Percentiles rank a stretch among this genome's conserved stretches.
Conservation (phyloP, 495 filamentous ascomycete species). For the Bryoglossum gracile region DNA sequence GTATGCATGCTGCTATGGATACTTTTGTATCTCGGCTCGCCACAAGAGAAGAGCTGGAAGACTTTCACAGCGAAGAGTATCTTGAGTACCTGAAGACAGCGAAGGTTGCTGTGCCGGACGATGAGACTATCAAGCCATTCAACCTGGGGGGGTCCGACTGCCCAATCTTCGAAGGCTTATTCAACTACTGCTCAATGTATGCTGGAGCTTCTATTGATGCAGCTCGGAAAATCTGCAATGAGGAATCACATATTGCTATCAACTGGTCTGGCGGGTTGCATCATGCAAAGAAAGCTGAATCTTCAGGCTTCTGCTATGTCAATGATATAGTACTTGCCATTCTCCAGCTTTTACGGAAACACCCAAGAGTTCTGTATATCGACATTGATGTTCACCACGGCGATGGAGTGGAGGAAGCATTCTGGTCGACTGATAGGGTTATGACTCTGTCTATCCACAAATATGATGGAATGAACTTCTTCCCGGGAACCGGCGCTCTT, state of each 20-base stretch:
- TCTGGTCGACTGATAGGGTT: conserved; percentile 92
- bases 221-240: conserved; percentile 76
- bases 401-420: conserved; percentile 94
- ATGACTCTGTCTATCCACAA: conserved; percentile 97
- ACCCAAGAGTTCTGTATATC: conserved; percentile 91
- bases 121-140: conserved; percentile 26
- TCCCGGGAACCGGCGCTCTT: conserved; percentile 89
- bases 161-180: conserved; percentile 92
- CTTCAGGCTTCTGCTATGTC: conserved; percentile 94
- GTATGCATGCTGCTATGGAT: conserved; percentile 94
- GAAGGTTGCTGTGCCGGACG: conserved; percentile 35
- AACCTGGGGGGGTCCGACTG: conserved; percentile 89
- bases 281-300: conserved; percentile 91
- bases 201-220: conserved; percentile 86
- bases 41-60: conserved; percentile 76
- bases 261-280: conserved; percentile 99
- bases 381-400: conserved; percentile 98
- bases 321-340: conserved; percentile 98
- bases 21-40: conserved; percentile 75
- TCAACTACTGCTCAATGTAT: conserved; percentile 90
- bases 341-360: conserved; percentile 77
- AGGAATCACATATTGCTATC: conserved; percentile 90
- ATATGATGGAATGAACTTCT: conserved; percentile 82
- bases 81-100: conserved; percentile 68
- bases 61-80: conserved; percentile 85